Conservation (phyloP, 2,329 filamentous ascomycete species). For the Aspergillus oerlinghausenensis region DNA sequence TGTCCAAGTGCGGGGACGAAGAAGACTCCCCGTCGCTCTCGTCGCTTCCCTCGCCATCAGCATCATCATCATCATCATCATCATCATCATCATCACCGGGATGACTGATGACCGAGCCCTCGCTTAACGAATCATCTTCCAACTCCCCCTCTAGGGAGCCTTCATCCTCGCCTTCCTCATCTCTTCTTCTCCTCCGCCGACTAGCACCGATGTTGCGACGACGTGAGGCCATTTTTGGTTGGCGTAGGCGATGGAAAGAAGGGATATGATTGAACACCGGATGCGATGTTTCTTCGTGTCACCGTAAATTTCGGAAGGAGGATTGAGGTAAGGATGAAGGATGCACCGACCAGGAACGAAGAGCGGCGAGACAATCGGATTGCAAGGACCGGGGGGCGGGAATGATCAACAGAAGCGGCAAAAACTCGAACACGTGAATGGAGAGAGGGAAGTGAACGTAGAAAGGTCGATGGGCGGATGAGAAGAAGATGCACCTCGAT, state of each 20-base stretch:
- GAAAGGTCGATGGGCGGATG: conserved; percentile 1
- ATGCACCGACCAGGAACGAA: conserved; percentile 14
- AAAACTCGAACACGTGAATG: conserved; percentile 6
- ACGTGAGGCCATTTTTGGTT: conserved; percentile 39
- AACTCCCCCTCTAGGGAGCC: conserved; percentile 46
- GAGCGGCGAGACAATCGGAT: conserved; percentile 18
- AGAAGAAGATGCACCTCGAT: conserved; percentile 12
- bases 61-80: conserved; percentile 57
- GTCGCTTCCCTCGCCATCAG: conserved; percentile 56
- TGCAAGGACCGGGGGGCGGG: conserved; percentile 17
- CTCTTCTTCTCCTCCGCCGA: conserved; percentile 39
- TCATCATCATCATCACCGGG: conserved; percentile 52
- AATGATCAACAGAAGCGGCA: conserved; percentile 8
- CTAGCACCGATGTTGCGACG: conserved; percentile 43
- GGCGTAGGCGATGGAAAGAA: neutral
- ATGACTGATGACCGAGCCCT: conserved; percentile 55
- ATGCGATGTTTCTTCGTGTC: neutral
- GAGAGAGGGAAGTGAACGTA: neutral
- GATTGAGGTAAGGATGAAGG: conserved; percentile 11
- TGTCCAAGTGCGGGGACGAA: conserved; percentile 18
- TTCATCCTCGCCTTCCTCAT: conserved; percentile 49
- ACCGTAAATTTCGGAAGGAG: conserved; percentile 1
- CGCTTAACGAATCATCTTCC: conserved; percentile 61
- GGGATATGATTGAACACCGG: neutral
- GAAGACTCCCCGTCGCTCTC: conserved; percentile 50